Evolutionary conservation across 345 rosid genomes (phyloP).

Genomic region (Arabis hirsuta): DNA sequence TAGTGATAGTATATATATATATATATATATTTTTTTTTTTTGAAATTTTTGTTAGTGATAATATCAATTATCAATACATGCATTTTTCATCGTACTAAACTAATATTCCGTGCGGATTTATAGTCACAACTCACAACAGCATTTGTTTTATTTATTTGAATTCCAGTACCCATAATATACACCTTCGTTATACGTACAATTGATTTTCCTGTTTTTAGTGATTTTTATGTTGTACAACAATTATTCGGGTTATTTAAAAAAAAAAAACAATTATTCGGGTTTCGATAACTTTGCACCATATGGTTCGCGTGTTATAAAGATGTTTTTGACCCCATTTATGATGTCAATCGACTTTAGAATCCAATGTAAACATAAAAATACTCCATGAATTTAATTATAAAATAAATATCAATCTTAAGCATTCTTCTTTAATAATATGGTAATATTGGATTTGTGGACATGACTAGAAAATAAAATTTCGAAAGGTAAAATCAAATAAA

Average conservation of each 20-base stretch:
- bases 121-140: neutral
- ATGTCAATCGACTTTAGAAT: slow-evolving; percentile 27
- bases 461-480: neutral
- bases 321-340: slow-evolving; percentile 1
- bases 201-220: neutral
- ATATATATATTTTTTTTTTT: too few species aligned
- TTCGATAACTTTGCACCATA: neutral
- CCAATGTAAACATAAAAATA: slow-evolving; percentile 7
- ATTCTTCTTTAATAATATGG: slow-evolving; percentile 4
- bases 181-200: neutral
- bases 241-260: neutral
- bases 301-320: slow-evolving; percentile 19
- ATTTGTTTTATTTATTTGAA: neutral
- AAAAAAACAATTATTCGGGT: neutral
- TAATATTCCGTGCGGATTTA: neutral
- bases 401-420: neutral
- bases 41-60: too few species aligned
- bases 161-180: neutral
- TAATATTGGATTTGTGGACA: slow-evolving; percentile 3
- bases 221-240: neutral
- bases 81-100: neutral
- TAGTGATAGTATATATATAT: neutral
- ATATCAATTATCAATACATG: too few species aligned
- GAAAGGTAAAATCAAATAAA: slow-evolving; percentile 5
- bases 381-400: neutral